These are phyloP conservation scores for Carex kokanica DNA, from an alignment of 176 grass and related monocot species.

Conservation along the genomic window DNA sequence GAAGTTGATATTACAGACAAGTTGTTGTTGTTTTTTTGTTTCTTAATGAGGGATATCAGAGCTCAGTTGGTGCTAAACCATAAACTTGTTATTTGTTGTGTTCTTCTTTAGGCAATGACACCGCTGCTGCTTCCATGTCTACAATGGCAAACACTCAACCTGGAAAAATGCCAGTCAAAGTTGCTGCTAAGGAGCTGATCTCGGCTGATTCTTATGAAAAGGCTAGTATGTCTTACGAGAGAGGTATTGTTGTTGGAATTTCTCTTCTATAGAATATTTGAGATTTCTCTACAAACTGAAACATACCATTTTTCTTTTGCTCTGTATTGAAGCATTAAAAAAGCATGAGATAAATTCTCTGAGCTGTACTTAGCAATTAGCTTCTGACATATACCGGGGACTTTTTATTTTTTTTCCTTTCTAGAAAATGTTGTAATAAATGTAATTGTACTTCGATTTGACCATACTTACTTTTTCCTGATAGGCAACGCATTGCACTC, in stretches of 20 bases:
- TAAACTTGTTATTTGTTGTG: conserved; percentile 20
- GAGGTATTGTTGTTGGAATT: conserved; percentile 48
- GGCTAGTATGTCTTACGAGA: conserved; percentile 32
- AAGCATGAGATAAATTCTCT: background rate
- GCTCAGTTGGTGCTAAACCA: background rate
- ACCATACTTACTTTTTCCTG: conserved; percentile 25
- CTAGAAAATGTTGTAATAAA: conserved; percentile 16
- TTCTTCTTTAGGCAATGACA: conserved; percentile 35
- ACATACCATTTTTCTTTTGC: background rate
- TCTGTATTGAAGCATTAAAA: conserved; percentile 23
- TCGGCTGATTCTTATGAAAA: conserved; percentile 30
- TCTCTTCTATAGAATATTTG: conserved; percentile 18
- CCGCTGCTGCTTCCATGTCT: conserved; percentile 36
- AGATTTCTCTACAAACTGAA: conserved; percentile 26
- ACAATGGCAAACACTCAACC: conserved; percentile 31
- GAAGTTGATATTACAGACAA: conserved; percentile 8
- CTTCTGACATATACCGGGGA: conserved; percentile 25
- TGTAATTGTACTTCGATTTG: conserved; percentile 11
- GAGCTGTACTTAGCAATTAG: conserved; percentile 11
- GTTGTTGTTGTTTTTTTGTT: conserved; percentile 6
- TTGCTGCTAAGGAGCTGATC: background rate
- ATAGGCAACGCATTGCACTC: conserved; percentile 33
- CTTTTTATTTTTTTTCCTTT: background rate
- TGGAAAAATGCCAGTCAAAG: conserved; percentile 37
- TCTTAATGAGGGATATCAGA: background rate